Evolutionary conservation across 495 filamentous ascomycete species (phyloP), one percentile per base, ranked within the genome.

Genomic region (Aspergillus coremiiformis): DNA sequence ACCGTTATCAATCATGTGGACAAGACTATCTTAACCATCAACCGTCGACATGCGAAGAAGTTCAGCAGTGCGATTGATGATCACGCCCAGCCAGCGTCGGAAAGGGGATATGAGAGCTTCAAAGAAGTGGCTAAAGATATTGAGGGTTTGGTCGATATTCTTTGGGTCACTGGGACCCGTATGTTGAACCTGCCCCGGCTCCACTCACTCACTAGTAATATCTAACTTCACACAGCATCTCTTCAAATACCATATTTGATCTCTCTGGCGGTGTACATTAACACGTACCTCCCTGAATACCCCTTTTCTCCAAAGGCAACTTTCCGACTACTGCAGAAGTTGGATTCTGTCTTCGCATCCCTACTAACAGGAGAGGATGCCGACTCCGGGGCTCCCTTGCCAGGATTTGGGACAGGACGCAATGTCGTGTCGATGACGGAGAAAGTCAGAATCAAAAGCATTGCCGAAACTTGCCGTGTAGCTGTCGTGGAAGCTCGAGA

Each of bases 121-220:
- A 70, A 63, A 14, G 83, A 92, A 49, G 70, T 87, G 5, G 85
- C 76, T 12, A 77, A 70, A 42, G 88, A 94, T 61, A 64, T 95
- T 0, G 84, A 89, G 35, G 70, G 67, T 6, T 53, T 92, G 14
- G 69, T 92, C 14, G 84, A 92, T 68, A 78, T 91, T 10, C 66
- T 95, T 7, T 96, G 90, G 90, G 73, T 85, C 21, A 85, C 80
- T 37, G 86, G 86, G 3, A 93, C 89, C 9, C 88, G 89, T 93
- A 75, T 54, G 88, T n/a, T 61, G 30, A 49, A 49, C 44, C 48
- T 44, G 39, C 22, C 22, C 46, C 47, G 42, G 33, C 20, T 53
- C 52, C 14, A 33, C 39, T 17, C 41, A 11, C 33, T 30, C 48
- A 22, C 33, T 14, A 14, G 51, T 44, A 1, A 26, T 44, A 14